Base-by-base conservation (phyloP, 306 rosid species). In the Lithocarpus polystachyus region DNA sequence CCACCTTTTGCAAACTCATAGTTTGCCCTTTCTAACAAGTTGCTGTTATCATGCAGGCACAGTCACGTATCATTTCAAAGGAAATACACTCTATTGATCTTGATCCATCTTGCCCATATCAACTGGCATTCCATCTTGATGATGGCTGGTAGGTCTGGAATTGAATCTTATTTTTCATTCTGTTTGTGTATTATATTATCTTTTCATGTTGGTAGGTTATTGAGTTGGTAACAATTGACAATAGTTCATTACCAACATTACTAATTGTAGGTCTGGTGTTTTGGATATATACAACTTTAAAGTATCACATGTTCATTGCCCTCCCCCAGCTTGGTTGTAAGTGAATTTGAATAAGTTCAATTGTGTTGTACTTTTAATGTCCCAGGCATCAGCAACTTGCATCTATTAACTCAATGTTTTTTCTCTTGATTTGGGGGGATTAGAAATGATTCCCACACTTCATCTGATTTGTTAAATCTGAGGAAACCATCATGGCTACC, bases 261-360 rank as follows among this genome's bases (percentile, higher is more conserved):
- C 72, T 55, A 77, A 55, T 64, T 85, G 89, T 51, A 95, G 97
- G 99, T 95, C 98, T 0, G 98, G 98, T 15, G 84, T 92, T 84
- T 76, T 95, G 90, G 90, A 95, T 84, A 79, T 84, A 28, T 78
- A 82, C 75, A 87, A 75, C 62, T 83, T 85, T 28, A 67, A 83
- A 78, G 92, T 94, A 71, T 87, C 99, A 19, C 99, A 92, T 86
- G 81, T 95, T 78, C 98, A 95, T 85, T 95, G 98, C 76, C 99
- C 99, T 75, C 97, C 98, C 33, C 97, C 99, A 13, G 90, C 92
- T 84, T 91, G 99, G 96, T 82, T 91, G 99, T 95, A 87, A 92
- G 89, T 85, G 35, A 78, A 77, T 89, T 87, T 84, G 73, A 82
- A 67, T 65, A 33, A 74, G 12, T 54, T 52, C 73, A 61, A 28